phyloP scores from a whole-genome alignment of 2,329 filamentous ascomycete genomes.

The Verticillium nubilum region DNA sequence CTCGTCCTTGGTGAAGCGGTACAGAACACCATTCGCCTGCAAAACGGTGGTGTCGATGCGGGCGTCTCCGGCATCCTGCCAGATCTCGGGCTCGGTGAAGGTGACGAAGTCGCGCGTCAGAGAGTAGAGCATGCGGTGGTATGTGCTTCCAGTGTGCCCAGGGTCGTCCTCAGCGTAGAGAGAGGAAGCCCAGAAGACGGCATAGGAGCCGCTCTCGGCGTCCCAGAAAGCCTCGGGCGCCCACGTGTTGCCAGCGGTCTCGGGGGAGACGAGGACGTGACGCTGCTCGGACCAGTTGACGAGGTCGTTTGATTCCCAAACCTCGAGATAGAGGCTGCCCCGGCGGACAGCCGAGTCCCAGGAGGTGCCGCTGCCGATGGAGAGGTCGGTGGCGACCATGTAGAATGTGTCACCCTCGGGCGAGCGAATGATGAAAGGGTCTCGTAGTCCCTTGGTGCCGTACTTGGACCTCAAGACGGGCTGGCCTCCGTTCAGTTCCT shows the following conservation, averaged over 20 bases:
- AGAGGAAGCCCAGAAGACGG: slow-evolving; percentile 39
- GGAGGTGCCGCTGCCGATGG: slow-evolving; percentile 47
- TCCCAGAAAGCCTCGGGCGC: slow-evolving; percentile 48
- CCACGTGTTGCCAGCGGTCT: slow-evolving; percentile 48
- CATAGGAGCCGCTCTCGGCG: slow-evolving; percentile 31
- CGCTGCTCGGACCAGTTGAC: slow-evolving; percentile 45
- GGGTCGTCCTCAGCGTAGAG: slow-evolving; percentile 35
- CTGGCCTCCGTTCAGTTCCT: slow-evolving; percentile 40
- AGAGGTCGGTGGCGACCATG: slow-evolving; percentile 46
- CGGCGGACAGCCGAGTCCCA: slow-evolving; percentile 41
- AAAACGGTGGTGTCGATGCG: slow-evolving; percentile 49
- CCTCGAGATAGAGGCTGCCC: slow-evolving; percentile 44
- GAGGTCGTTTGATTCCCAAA: slow-evolving; percentile 47
- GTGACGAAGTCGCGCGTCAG: slow-evolving; percentile 45
- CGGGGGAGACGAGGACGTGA: slow-evolving; percentile 41
- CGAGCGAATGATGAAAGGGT: slow-evolving; percentile 48
- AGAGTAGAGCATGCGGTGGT: slow-evolving; percentile 48
- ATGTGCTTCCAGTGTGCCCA: slow-evolving; percentile 33
- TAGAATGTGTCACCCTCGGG: slow-evolving; percentile 45
- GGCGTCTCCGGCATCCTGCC: slow-evolving; percentile 45
- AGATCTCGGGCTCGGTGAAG: slow-evolving; percentile 39
- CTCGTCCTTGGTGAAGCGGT: slow-evolving; percentile 52
- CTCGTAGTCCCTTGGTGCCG: slow-evolving; percentile 44
- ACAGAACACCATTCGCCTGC: slow-evolving; percentile 33
- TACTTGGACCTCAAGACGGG: slow-evolving; percentile 37